Percentiles rank a stretch among this genome's conserved stretches.
Evolutionary conservation across 805 yeast species (phyloP).

Genomic region (Zygotorulaspora chibaensis): DNA sequence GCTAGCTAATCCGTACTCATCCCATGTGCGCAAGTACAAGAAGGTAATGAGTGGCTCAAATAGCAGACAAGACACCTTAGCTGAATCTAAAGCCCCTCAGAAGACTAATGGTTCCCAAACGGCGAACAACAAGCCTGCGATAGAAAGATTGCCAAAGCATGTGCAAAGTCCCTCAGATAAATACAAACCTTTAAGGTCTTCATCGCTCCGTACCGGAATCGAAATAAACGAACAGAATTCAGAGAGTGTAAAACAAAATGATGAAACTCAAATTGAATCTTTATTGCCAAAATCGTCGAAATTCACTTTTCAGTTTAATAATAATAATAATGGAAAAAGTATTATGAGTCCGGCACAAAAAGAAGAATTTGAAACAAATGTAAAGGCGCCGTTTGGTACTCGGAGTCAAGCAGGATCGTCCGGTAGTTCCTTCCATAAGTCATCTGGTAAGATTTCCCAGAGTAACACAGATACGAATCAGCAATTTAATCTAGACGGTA

Average conservation of each 20-base stretch:
- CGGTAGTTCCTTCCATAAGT: no score
- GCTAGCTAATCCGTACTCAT: conserved; percentile 43
- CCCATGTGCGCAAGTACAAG: conserved; percentile 18
- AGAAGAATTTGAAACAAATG: neutral
- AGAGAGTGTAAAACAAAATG: conserved; percentile 13
- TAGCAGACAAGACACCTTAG: conserved; percentile 1
- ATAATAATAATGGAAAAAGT: neutral
- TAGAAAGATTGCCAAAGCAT: conserved; percentile 9
- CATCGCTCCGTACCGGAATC: conserved; percentile 36
- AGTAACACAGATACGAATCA: no score
- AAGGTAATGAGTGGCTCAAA: conserved; percentile 7
- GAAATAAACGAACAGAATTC: conserved; percentile 16
- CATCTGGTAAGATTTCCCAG: no score
- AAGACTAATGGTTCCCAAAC: conserved; percentile 11
- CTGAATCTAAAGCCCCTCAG: conserved; percentile 14
- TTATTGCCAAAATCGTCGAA: conserved; percentile 8
- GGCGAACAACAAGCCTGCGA: conserved; percentile 5
- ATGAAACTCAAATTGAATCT: conserved; percentile 1
- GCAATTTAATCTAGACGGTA: no score
- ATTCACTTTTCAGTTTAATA: conserved; percentile 11
- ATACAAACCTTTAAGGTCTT: conserved; percentile 38
- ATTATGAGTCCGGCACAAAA: conserved; percentile 8
- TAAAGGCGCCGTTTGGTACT: no score
- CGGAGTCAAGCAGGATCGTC: no score
- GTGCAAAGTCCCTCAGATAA: conserved; percentile 20